Evolutionary conservation across 2,329 filamentous ascomycete species (phyloP), one percentile per base, ranked within the genome.

Genomic region (Stemphylium vesicarium): DNA sequence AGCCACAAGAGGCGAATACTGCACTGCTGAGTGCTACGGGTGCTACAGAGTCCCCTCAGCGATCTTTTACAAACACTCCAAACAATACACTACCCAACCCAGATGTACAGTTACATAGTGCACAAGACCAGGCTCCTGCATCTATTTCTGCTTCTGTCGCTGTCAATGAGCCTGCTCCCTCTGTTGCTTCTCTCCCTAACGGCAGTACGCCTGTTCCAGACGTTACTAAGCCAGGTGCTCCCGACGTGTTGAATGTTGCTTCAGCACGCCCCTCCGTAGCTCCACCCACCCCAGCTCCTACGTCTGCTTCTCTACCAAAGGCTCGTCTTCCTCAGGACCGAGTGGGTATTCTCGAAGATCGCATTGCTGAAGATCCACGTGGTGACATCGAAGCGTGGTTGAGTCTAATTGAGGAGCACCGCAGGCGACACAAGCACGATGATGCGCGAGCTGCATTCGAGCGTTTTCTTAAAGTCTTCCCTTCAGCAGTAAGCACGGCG

Each of bases 301-400:
- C 60, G 50, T 57, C 70, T 64, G 56, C 68, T 57, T 67, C 70
- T 59, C 54, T 76, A 32, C 70, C 76, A 50, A 78, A 78, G 70
- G 80, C 83, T 64, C 84, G 87, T 59, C 78, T 89, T 60, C 86
- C 89, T 51, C 85, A 88, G 77, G 90, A 96, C 77, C 85, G 85
- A 62, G 83, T 94, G 66, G 87, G 89, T 53, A 85, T 93, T 55
- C 82, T 98, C 70, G 94, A 99, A 80, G 91, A 95, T 74, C 88
- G 94, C 71, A 89, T 98, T 74, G 88, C 89, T 73, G 91, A 97
- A 70, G 95, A 99, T 72, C 91, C 94, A 13, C 90, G 92, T 68
- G 95, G 94, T 70, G 93, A 97, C 67, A 86, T 95, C 76, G 90
- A 95, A 73, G 92, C 94, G 29, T 99, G 95, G 95, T 80, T 96